Evolutionary conservation across 768 basidiomycete species (phyloP).

Genomic region (Tulasnella sp.): DNA sequence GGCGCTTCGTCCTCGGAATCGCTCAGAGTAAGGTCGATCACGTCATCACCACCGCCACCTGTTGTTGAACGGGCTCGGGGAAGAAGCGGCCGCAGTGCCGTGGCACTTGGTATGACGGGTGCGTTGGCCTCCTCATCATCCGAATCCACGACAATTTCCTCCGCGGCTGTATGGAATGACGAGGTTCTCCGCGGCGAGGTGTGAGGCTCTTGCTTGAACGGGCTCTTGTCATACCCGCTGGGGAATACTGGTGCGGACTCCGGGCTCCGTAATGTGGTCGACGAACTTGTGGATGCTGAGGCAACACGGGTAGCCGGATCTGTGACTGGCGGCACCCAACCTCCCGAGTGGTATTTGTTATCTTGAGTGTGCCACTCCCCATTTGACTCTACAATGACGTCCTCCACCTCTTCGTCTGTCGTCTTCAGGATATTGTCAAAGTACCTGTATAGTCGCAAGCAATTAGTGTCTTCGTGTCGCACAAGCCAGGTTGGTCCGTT

Average conservation of each 20-base stretch:
- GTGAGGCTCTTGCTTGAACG: neutral
- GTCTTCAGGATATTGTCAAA: constrained; percentile 75
- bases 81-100: neutral
- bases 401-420: constrained; percentile 74
- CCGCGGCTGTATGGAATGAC: constrained; percentile 33
- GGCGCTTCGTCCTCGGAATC: constrained; percentile 66
- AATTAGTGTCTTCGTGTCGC: neutral
- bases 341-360: constrained; percentile 66
- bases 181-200: constrained; percentile 33
- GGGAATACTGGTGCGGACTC: neutral
- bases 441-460: constrained; percentile 46
- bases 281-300: neutral
- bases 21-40: constrained; percentile 72
- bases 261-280: neutral
- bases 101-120: constrained; percentile 7
- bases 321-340: constrained; percentile 45
- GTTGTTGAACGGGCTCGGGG: neutral
- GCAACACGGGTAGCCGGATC: neutral
- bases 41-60: constrained; percentile 34
- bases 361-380: constrained; percentile 95
- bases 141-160: constrained; percentile 66
- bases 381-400: constrained; percentile 88
- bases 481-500: neutral
- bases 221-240: neutral
- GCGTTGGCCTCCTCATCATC: constrained; percentile 59